phyloP scores from a whole-genome alignment of 2,329 filamentous ascomycete species.

The Amylocarpus encephaloides region DNA sequence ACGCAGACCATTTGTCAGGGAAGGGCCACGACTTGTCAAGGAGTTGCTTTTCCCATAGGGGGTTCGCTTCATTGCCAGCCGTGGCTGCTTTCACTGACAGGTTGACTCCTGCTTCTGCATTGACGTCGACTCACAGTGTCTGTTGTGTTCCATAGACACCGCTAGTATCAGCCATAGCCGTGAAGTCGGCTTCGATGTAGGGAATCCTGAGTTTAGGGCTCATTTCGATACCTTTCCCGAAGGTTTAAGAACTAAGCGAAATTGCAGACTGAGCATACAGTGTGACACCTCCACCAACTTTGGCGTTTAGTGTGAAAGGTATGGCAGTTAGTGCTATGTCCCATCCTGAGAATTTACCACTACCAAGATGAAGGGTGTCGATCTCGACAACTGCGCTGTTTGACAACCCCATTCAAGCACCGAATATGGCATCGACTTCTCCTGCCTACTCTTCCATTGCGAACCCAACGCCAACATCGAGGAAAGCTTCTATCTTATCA shows the following conservation, averaged over 20 bases:
- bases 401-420: background rate
- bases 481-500: slow-evolving; percentile 2
- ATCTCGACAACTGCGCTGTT: background rate
- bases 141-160: background rate
- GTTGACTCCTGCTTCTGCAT: slow-evolving; percentile 1
- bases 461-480: slow-evolving; percentile 2
- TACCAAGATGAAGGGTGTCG: background rate
- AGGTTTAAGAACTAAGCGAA: background rate
- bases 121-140: background rate
- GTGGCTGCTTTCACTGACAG: slow-evolving; percentile 1
- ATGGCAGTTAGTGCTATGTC: background rate
- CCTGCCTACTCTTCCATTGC: slow-evolving; percentile 1
- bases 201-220: slow-evolving; percentile 1
- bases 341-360: slow-evolving; percentile 1
- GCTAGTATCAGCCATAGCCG: background rate
- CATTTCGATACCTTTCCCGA: slow-evolving; percentile 1
- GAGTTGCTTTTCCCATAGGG: slow-evolving; percentile 1
- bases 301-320: slow-evolving; percentile 1
- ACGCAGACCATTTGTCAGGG: background rate
- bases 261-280: slow-evolving; percentile 1
- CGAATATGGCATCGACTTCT: slow-evolving; percentile 1
- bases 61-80: slow-evolving; percentile 1
- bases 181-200: background rate
- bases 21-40: slow-evolving; percentile 1
- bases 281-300: background rate